Percentiles rank a stretch among this genome's conserved stretches.
phyloP scores from a whole-genome alignment of 1,284 basidiomycete genomes.

The Boletus holoroseus region DNA sequence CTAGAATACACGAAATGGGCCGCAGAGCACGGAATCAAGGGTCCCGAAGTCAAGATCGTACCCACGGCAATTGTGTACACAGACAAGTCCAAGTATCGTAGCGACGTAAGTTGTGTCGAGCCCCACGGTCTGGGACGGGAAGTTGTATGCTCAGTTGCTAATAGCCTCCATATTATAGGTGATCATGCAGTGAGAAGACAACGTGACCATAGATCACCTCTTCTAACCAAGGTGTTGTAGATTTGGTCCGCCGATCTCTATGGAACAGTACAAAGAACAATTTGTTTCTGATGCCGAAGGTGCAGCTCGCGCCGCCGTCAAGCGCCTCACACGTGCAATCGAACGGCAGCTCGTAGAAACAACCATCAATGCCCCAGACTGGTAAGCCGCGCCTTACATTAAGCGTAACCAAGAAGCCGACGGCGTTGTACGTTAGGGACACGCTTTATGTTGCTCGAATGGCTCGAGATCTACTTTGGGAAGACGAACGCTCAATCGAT shows the following conservation, averaged over 20 bases:
- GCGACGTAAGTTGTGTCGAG: constrained; percentile 54
- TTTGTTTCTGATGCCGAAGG: constrained; percentile 70
- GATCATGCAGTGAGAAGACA: constrained; percentile 56
- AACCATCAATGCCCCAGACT: constrained; percentile 90
- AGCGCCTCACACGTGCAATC: constrained; percentile 74
- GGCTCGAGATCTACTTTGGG: constrained; percentile 88
- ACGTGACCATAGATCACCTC: constrained; percentile 7
- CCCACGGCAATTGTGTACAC: constrained; percentile 91
- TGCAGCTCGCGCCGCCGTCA: constrained; percentile 75
- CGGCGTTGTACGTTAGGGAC: constrained; percentile 52
- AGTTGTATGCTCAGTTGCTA: constrained; percentile 7
- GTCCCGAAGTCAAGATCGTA: constrained; percentile 51
- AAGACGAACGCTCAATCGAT: constrained; percentile 64
- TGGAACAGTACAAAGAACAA: constrained; percentile 71
- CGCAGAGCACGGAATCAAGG: constrained; percentile 42
- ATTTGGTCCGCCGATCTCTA: constrained; percentile 75
- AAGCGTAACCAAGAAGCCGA: constrained; percentile 11
- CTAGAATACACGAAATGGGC: constrained; percentile 87
- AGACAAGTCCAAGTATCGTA: constrained; percentile 91
- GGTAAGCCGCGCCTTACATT: constrained; percentile 44
- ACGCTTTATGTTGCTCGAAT: constrained; percentile 81
- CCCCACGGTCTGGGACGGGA: constrained; percentile 7
- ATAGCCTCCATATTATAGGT: constrained; percentile 41
- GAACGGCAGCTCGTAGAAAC: constrained; percentile 65
- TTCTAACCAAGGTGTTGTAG: constrained; percentile 38